These are phyloP conservation scores for Babesia ovata DNA, from an alignment of 169 alveolate species.

Conservation along the genomic window DNA sequence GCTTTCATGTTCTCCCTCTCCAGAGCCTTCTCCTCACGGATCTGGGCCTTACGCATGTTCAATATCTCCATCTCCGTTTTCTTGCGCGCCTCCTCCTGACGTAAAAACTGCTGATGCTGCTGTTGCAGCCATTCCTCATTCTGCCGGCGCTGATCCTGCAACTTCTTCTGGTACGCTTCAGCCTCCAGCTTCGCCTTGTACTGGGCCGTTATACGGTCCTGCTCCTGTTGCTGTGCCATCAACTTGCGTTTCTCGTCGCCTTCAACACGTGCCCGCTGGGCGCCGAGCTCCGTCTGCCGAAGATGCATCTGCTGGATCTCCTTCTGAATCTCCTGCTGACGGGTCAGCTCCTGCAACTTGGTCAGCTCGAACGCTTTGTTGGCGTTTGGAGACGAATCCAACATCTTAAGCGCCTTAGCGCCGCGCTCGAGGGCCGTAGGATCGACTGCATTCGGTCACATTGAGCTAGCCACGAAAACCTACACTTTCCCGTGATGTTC, in stretches of 20 bases:
- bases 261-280: conserved; percentile 81
- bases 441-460: conserved; percentile 79
- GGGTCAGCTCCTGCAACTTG: conserved; percentile 92
- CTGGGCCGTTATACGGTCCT: conserved; percentile 91
- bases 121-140: conserved; percentile 90
- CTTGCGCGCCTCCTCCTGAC: conserved; percentile 88
- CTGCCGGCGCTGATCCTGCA: conserved; percentile 90
- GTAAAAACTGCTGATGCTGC: conserved; percentile 89
- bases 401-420: conserved; percentile 95
- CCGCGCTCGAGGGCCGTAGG: conserved; percentile 99
- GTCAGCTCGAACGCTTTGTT: conserved; percentile 94
- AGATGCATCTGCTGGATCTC: conserved; percentile 83
- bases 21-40: conserved; percentile 77
- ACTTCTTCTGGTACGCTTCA: conserved; percentile 89
- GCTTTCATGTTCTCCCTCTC: conserved; percentile 88
- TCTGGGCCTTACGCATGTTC: conserved; percentile 76
- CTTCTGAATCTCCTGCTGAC: conserved; percentile 91
- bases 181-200: conserved; percentile 91
- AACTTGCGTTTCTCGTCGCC: conserved; percentile 91
- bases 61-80: conserved; percentile 83
- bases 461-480: not conserved
- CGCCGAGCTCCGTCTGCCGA: conserved; percentile 72
- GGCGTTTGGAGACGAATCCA: conserved; percentile 92
- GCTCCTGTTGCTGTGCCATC: conserved; percentile 90
- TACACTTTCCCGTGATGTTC: conserved; percentile 68